Evolutionary conservation across 164 flowering plant genomes (phyloP).

Genomic region (Vitis rupestris): DNA sequence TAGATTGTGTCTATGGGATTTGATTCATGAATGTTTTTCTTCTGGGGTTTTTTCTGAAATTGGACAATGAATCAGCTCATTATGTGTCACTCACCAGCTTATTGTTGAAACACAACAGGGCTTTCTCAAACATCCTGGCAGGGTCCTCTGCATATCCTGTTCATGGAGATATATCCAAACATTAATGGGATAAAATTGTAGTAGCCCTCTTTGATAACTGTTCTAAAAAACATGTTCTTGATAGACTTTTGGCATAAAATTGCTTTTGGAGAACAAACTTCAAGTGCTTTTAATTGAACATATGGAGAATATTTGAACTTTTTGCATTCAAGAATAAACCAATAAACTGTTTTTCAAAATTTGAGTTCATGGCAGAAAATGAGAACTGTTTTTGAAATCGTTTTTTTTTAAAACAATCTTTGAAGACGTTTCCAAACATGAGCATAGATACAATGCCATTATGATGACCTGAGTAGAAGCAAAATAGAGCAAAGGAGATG

Average conservation of each 20-base stretch:
- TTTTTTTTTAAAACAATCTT: no score
- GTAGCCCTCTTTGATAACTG: no score
- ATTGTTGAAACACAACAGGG: slow-evolving; percentile 32
- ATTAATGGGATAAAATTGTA: background rate
- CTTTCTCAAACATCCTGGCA: slow-evolving; percentile 11
- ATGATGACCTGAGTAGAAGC: slow-evolving; percentile 7
- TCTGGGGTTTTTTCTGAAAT: background rate
- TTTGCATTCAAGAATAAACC: no score
- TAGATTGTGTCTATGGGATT: background rate
- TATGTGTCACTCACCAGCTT: slow-evolving; percentile 20
- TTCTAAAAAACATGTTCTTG: no score
- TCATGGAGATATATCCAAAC: background rate
- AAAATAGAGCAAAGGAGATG: slow-evolving; percentile 5
- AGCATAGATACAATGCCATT: no score
- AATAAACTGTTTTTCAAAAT: background rate
- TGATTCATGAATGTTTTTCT: background rate
- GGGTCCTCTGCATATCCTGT: slow-evolving; percentile 22
- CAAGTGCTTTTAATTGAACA: no score
- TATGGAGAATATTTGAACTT: no score
- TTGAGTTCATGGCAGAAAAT: background rate
- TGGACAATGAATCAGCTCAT: background rate
- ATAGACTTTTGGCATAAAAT: no score
- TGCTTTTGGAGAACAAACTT: no score
- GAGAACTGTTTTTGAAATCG: no score
- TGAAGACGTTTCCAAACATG: background rate